Evolutionary conservation across 768 basidiomycete species (phyloP).

Genomic region (Mycena sanguinolenta): DNA sequence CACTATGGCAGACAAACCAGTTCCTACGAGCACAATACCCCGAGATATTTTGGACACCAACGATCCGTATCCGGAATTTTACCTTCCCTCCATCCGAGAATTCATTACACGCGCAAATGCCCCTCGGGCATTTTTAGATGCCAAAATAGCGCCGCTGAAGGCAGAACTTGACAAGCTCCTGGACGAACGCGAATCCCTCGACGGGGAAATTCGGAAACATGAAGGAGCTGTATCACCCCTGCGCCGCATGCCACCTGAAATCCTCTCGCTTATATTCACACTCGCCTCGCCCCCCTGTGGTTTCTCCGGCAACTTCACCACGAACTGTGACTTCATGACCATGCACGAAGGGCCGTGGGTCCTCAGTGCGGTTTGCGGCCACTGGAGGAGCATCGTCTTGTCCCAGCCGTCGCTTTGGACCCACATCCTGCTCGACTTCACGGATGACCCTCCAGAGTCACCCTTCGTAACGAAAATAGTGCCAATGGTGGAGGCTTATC

Average conservation of each 20-base stretch:
- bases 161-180: neutral
- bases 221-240: conserved; percentile 2
- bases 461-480: neutral
- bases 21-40: neutral
- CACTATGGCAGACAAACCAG: neutral
- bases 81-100: neutral
- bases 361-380: conserved; percentile 4
- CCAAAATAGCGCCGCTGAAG: neutral
- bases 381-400: neutral
- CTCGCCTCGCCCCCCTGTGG: neutral
- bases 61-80: neutral
- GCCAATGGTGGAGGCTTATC: conserved; percentile 3
- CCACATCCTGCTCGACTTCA: neutral
- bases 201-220: neutral
- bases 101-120: neutral
- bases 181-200: too few relatives aligned
- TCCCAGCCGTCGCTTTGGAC: conserved; percentile 14
- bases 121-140: neutral
- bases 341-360: neutral
- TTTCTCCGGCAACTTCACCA: too few relatives aligned
- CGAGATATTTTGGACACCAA: neutral
- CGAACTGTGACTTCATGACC: conserved; percentile 8
- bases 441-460: neutral
- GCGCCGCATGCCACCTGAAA: conserved; percentile 15
- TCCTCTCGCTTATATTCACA: conserved; percentile 7